Base-by-base conservation (phyloP, 2,329 filamentous ascomycete genomes). In the Trichophyton equinum region DNA sequence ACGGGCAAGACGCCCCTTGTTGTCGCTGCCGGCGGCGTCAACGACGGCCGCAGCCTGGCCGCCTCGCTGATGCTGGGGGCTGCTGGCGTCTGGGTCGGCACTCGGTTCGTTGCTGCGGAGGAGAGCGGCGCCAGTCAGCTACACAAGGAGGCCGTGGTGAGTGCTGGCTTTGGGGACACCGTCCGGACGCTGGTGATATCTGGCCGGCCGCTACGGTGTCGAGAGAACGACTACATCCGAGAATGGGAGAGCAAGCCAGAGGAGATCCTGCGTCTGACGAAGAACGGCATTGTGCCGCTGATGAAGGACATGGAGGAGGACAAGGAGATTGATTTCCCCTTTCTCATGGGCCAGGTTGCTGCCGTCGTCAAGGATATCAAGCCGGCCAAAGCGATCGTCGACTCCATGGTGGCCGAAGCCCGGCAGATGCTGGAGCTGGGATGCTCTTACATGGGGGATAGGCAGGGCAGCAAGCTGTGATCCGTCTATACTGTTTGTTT, bases 311-410 rank as follows among this genome's bases (percentile, higher is more conserved):
- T 96, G 68, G 89, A 95, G 57, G 81, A 90, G 60, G 88, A 87
- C 0, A 86, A 85, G 60, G 90, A 96, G 46, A 78, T 95, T 11
- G 92, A 96, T 69, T 78, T 88, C 61, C 92, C 92, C 11, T 91
- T 92, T 74, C 72, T 96, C 69, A 96, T 96, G 92, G 92, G 92
- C 0, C 90, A 96, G 76, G 91, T 96, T 7, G 88, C 90, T 0
- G 91, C 88, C 1, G 81, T 85, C 0, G 88, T 96, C 61, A 74
- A 77, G 38, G 84, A 86, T 66, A 83, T 96, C 62, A 85, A 94
- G 77, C 90, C 91, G 0, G 92, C 92, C 0, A 82, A 78, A 55
- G 81, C 86, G 65, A 96, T 97, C 76, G 85, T 97, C n/a, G 82
- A 85, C 63, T 90, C 95, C 66, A 96, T 97, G 90, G 88, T 96